Conservation (phyloP, 805 yeast species). For the Jamesozyma spencerorum region DNA sequence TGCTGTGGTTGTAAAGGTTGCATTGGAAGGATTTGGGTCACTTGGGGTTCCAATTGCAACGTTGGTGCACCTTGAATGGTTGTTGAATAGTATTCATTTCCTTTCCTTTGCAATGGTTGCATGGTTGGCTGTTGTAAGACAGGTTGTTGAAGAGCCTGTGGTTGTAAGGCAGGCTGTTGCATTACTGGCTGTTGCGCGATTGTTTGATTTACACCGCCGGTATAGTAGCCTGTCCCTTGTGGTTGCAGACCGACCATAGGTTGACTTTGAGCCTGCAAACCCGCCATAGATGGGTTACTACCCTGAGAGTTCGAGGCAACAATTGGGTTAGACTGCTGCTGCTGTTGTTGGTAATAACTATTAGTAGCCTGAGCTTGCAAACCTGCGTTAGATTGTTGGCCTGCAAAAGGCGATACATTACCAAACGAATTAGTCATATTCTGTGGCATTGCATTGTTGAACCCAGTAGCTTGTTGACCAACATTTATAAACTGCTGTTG, state of each 20-base stretch:
- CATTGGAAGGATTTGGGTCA: not conserved
- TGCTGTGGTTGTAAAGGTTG: conserved; percentile 30
- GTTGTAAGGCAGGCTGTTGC: conserved; percentile 17
- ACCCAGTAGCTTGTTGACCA: conserved; percentile 6
- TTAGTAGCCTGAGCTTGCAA: conserved; percentile 11
- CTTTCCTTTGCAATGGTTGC: conserved; percentile 31
- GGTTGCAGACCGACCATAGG: conserved; percentile 7
- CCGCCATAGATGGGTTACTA: conserved; percentile 7
- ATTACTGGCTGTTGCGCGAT: not conserved
- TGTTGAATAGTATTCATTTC: conserved; percentile 33
- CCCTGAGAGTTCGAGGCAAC: not conserved
- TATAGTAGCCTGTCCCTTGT: conserved; percentile 28
- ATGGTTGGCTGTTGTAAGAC: not conserved
- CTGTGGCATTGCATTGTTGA: conserved; percentile 3
- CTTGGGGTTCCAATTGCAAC: conserved; percentile 4
- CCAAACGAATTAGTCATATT: conserved; percentile 1
- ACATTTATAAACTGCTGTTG: conserved; percentile 9
- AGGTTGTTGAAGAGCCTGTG: not conserved
- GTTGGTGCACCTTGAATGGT: conserved; percentile 25
- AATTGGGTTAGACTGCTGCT: conserved; percentile 12
- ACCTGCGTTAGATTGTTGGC: conserved; percentile 6
- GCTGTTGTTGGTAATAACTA: conserved; percentile 7
- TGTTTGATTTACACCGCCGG: conserved; percentile 14
- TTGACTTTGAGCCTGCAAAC: conserved; percentile 11
- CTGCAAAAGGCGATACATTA: not conserved